phyloP scores from a whole-genome alignment of 164 flowering plant genomes.

The Liriodendron chinense region DNA sequence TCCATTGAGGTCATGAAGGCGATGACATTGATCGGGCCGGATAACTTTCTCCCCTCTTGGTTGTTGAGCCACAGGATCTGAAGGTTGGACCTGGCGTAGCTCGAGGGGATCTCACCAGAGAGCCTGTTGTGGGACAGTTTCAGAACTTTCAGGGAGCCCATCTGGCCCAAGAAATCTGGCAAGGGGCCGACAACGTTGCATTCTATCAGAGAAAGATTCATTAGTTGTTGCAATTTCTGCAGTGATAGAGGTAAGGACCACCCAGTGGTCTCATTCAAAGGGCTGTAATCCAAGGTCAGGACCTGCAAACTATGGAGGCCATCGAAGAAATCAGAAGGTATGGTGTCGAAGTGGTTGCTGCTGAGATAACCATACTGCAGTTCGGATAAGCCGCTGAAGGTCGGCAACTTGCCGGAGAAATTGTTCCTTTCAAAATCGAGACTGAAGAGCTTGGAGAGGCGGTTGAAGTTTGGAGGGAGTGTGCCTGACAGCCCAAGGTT shows the following conservation, averaged over 20 bases:
- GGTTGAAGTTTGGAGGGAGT: conserved; percentile 63
- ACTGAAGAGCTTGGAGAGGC: conserved; percentile 44
- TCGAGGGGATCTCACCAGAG: conserved; percentile 54
- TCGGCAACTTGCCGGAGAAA: conserved; percentile 57
- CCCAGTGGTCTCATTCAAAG: conserved; percentile 18
- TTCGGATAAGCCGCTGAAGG: conserved; percentile 59
- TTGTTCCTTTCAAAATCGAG: conserved; percentile 66
- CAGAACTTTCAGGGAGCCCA: conserved; percentile 44
- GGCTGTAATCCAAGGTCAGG: conserved; percentile 60
- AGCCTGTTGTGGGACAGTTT: conserved; percentile 47
- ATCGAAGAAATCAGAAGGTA: conserved; percentile 64
- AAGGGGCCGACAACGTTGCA: conserved; percentile 56
- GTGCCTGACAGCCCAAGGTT: conserved; percentile 57
- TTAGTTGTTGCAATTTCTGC: conserved; percentile 42
- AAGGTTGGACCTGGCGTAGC: conserved; percentile 32
- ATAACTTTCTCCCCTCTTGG: conserved; percentile 30
- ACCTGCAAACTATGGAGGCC: conserved; percentile 49
- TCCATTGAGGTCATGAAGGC: not conserved
- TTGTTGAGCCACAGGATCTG: conserved; percentile 5
- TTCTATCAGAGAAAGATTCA: conserved; percentile 38
- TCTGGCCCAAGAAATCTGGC: conserved; percentile 55
- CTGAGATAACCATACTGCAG: conserved; percentile 58
- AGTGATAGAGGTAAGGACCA: conserved; percentile 37
- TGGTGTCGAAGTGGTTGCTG: conserved; percentile 55
- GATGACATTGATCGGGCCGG: not conserved